phyloP scores from a whole-genome alignment of 2,329 filamentous ascomycete genomes.

The Cadophora sp. region DNA sequence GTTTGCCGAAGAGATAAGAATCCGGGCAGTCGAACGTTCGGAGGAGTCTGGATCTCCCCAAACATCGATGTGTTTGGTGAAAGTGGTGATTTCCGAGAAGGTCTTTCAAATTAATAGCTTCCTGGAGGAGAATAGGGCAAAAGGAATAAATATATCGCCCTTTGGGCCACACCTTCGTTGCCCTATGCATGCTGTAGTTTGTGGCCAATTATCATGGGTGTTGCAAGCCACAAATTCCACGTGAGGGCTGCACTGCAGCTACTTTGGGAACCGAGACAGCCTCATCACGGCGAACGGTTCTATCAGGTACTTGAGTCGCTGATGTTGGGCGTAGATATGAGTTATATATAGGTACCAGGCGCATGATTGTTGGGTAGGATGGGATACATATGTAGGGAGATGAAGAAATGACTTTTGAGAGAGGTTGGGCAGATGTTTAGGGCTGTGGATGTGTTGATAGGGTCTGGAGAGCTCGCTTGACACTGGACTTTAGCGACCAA shows the following conservation, averaged over 20 bases:
- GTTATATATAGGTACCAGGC: too few species aligned
- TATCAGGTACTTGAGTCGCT: not conserved
- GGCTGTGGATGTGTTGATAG: not conserved
- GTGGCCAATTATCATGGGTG: not conserved
- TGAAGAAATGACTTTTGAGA: not conserved
- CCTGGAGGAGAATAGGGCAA: not conserved
- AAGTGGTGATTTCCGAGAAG: not conserved
- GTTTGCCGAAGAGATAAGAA: not conserved
- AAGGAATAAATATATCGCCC: not conserved
- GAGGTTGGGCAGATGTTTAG: not conserved
- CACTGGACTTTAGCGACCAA: not conserved
- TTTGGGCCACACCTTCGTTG: not conserved
- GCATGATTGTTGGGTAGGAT: not conserved
- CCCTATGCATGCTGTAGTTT: not conserved
- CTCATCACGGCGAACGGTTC: constrained; percentile 2
- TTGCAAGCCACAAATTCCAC: not conserved
- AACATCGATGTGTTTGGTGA: not conserved
- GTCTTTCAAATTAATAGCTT: not conserved
- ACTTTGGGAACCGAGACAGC: constrained; percentile 2
- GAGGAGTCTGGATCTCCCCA: not conserved
- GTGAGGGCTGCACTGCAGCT: constrained; percentile 9
- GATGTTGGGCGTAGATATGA: too few species aligned
- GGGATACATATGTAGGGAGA: not conserved
- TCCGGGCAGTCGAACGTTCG: not conserved
- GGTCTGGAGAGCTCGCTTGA: not conserved